Conservation (phyloP, 495 filamentous ascomycete genomes). For the Margaritispora aquatica region DNA sequence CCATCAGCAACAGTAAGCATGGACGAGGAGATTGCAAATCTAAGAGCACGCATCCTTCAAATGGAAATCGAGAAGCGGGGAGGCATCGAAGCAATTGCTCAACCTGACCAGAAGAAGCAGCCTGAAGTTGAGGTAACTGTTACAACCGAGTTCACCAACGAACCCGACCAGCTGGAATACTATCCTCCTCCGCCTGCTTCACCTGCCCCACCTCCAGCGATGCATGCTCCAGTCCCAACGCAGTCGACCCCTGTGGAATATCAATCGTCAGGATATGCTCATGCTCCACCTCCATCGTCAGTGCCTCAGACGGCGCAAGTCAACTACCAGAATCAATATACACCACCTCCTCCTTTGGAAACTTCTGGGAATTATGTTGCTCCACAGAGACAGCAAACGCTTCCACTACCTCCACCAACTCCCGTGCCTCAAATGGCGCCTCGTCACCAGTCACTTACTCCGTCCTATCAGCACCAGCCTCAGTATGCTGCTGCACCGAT, state of each 20-base stretch:
- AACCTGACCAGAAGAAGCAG: neutral
- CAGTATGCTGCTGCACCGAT: neutral
- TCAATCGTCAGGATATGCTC: neutral
- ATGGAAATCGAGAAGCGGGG: constrained; percentile 17
- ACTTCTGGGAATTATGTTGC: neutral
- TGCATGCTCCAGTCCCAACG: neutral
- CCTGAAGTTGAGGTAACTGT: neutral
- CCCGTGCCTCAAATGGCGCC: neutral
- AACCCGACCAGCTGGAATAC: neutral
- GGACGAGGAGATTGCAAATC: constrained; percentile 15
- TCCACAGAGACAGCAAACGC: neutral
- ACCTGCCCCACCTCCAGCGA: neutral
- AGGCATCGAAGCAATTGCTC: neutral
- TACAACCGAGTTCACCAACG: too few relatives aligned
- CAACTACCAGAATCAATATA: neutral
- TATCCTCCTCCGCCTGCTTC: constrained; percentile 3
- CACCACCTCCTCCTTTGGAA: neutral
- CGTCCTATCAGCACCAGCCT: neutral
- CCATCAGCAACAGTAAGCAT: neutral
- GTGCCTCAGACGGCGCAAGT: neutral
- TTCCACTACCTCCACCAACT: neutral
- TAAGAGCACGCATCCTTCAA: constrained; percentile 12
- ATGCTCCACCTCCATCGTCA: neutral
- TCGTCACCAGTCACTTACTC: neutral
- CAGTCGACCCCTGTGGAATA: neutral